Percentiles rank a stretch among this genome's conserved stretches.
Evolutionary conservation across 495 filamentous ascomycete species (phyloP).

Genomic region (Bryoglossum gracile): DNA sequence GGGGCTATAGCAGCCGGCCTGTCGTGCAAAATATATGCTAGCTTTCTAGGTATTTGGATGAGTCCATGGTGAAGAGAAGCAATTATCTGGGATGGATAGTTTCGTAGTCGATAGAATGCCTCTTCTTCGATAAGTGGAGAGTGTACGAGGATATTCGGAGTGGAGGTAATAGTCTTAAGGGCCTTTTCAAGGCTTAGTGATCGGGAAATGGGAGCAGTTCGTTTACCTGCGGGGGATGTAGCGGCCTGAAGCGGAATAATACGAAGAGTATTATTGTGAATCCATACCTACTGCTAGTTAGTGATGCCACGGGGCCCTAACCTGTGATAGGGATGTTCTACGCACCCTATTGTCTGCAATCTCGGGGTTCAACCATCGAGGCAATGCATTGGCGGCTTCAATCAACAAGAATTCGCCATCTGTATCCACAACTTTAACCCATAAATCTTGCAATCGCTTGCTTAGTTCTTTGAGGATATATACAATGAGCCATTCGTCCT

Average conservation of each 20-base stretch:
- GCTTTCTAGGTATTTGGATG: conserved; percentile 67
- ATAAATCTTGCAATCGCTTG: conserved; percentile 62
- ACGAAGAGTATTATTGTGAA: conserved; percentile 62
- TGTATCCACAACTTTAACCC: conserved; percentile 75
- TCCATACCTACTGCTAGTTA: conserved; percentile 71
- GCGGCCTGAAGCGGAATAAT: conserved; percentile 56
- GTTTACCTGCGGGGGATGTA: conserved; percentile 23
- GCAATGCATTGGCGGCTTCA: conserved; percentile 83
- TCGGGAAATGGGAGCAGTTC: conserved; percentile 30
- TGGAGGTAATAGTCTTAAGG: conserved; percentile 45
- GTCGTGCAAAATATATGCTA: conserved; percentile 73
- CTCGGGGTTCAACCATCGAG: conserved; percentile 88
- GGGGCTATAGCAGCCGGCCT: conserved; percentile 68
- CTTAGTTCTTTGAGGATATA: conserved; percentile 82
- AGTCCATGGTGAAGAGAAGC: conserved; percentile 64
- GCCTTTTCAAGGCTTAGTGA: conserved; percentile 55
- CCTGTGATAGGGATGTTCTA: too few species aligned
- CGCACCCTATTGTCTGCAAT: conserved; percentile 72
- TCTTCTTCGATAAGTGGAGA: conserved; percentile 72
- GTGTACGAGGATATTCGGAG: conserved; percentile 48
- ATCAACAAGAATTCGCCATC: conserved; percentile 95
- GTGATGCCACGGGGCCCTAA: too few species aligned
- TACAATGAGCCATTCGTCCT: conserved; percentile 96
- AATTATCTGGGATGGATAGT: conserved; percentile 69
- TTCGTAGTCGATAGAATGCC: conserved; percentile 77